Conservation (phyloP, 257 asterid species). For the Penstemon davidsonii region DNA sequence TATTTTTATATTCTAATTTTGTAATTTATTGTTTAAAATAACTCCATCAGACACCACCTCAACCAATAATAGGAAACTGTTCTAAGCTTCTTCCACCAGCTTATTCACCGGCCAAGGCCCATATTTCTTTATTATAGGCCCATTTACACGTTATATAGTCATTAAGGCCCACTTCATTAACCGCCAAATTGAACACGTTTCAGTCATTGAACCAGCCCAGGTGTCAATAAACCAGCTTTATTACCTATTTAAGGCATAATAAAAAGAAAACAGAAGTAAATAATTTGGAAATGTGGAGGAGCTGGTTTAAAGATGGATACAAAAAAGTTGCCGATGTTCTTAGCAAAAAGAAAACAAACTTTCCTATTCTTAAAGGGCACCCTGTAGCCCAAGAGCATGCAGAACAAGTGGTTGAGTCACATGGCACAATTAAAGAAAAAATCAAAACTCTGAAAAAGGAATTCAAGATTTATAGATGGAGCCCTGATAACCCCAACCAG, state of each 20-base stretch:
- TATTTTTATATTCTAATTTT: too few relatives aligned
- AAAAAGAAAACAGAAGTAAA: not conserved
- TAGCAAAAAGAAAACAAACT: constrained; percentile 33
- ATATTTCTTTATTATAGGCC: too few relatives aligned
- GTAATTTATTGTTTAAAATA: too few relatives aligned
- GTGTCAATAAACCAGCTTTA: constrained; percentile 22
- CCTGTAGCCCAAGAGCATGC: constrained; percentile 63
- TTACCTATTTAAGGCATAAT: not conserved
- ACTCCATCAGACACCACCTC: too few relatives aligned
- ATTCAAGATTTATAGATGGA: constrained; percentile 75
- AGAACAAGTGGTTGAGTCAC: constrained; percentile 38
- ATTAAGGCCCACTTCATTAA: not conserved
- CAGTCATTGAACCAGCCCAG: constrained; percentile 40
- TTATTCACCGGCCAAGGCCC: too few relatives aligned
- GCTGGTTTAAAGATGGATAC: constrained; percentile 37
- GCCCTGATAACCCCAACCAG: constrained; percentile 50
- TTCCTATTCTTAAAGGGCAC: constrained; percentile 52
- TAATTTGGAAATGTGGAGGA: constrained; percentile 36
- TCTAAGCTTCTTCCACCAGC: too few relatives aligned
- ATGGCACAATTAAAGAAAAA: constrained; percentile 23
- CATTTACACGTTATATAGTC: too few relatives aligned
- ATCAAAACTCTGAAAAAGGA: constrained; percentile 38
- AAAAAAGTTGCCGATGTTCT: constrained; percentile 31
- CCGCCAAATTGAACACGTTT: constrained; percentile 30
- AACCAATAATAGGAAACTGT: too few relatives aligned